Conservation (phyloP, 768 basidiomycete genomes). For the Heimioporus sp. region DNA sequence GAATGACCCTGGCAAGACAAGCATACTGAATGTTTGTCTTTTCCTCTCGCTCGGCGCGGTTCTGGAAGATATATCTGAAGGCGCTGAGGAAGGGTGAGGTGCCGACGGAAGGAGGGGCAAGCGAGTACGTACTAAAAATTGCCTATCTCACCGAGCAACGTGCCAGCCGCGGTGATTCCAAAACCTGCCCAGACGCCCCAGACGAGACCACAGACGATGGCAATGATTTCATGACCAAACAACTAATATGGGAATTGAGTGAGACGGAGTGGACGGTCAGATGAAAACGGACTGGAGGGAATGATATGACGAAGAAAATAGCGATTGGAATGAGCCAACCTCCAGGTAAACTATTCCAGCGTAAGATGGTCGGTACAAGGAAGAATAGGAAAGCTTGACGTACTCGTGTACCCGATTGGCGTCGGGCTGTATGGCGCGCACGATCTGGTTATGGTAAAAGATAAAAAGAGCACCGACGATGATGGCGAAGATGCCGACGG, state of each 20-base stretch:
- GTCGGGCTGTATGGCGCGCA: slow-evolving; percentile 43
- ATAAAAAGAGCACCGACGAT: slow-evolving; percentile 52
- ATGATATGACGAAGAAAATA: slow-evolving; percentile 80
- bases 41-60: slow-evolving; percentile 75
- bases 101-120: background rate
- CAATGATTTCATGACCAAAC: slow-evolving; percentile 91
- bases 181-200: slow-evolving; percentile 91
- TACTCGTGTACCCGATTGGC: slow-evolving; percentile 46
- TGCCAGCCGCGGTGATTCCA: slow-evolving; percentile 80
- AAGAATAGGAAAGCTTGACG: slow-evolving; percentile 1
- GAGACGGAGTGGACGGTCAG: background rate
- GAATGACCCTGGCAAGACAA: slow-evolving; percentile 64
- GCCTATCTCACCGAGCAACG: slow-evolving; percentile 82
- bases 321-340: slow-evolving; percentile 82
- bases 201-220: slow-evolving; percentile 83
- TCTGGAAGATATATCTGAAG: slow-evolving; percentile 77
- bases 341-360: slow-evolving; percentile 39
- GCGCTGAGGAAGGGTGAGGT: slow-evolving; percentile 45
- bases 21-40: slow-evolving; percentile 55
- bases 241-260: slow-evolving; percentile 42
- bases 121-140: slow-evolving; percentile 73
- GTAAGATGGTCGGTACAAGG: background rate
- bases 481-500: slow-evolving; percentile 45
- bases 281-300: slow-evolving; percentile 62
- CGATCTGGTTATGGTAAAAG: slow-evolving; percentile 62